Evolutionary conservation across 2,329 filamentous ascomycete species (phyloP).

Genomic region (Teratosphaeria destructans): DNA sequence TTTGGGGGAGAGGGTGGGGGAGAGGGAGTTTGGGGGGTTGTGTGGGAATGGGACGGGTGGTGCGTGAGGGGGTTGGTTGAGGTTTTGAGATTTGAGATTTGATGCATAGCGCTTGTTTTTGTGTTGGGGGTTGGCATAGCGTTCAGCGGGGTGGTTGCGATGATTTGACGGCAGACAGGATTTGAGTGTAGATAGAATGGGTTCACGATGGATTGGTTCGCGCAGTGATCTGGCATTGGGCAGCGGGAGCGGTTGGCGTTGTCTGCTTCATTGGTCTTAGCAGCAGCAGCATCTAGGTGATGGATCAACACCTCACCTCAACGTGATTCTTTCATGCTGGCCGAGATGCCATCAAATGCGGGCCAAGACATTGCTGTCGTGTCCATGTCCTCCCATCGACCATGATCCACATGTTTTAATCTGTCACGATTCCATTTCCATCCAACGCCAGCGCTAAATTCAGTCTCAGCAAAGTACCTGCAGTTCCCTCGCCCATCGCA

Average conservation of each 20-base stretch:
- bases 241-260: too few species aligned
- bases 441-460: neutral
- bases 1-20: constrained; percentile 29
- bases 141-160: neutral
- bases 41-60: constrained; percentile 5
- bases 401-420: too few species aligned
- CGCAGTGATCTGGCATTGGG: neutral
- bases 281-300: too few species aligned
- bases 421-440: too few species aligned
- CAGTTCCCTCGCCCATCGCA: neutral
- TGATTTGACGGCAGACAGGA: neutral
- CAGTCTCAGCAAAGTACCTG: neutral
- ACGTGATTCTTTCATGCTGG: too few species aligned
- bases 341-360: too few species aligned
- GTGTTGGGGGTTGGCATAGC: neutral
- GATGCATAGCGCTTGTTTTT: neutral
- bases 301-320: too few species aligned
- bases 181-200: neutral
- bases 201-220: neutral
- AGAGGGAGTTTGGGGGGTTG: constrained; percentile 18
- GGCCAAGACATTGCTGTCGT: too few species aligned
- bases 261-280: too few species aligned
- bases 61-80: neutral
- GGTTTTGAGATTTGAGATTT: neutral
- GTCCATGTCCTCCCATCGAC: too few species aligned